A percentile compares a stretch with the other conserved stretches of the same genome.
Evolutionary conservation across 306 rosid genomes (phyloP).

Genomic region (Albizia julibrissin): DNA sequence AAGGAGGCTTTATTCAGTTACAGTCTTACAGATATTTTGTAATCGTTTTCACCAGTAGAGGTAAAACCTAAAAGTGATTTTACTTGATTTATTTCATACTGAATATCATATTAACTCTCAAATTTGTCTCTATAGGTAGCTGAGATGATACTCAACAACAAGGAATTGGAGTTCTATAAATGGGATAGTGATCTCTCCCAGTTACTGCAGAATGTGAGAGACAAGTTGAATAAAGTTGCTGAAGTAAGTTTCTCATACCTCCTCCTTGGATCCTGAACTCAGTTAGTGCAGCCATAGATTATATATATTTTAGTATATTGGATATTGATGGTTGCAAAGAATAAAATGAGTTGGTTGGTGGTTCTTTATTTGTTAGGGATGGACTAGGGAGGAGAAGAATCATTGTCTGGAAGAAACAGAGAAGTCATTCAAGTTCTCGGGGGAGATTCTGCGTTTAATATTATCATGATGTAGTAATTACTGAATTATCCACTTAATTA

Average conservation of each 20-base stretch:
- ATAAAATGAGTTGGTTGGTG: background rate
- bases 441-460: constrained; percentile 92
- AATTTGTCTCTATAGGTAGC: constrained; percentile 52
- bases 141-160: constrained; percentile 65
- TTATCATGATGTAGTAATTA: constrained; percentile 49
- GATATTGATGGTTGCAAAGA: background rate
- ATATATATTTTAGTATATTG: too few relatives aligned
- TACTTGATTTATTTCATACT: background rate
- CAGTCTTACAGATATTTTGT: background rate
- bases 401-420: constrained; percentile 96
- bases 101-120: background rate
- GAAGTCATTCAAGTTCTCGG: constrained; percentile 84
- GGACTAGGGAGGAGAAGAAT: constrained; percentile 95
- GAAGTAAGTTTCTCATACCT: constrained; percentile 51
- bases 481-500: constrained; percentile 10
- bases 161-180: constrained; percentile 84
- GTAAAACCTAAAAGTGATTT: constrained; percentile 6
- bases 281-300: too few relatives aligned
- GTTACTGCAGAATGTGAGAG: constrained; percentile 86
- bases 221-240: constrained; percentile 85
- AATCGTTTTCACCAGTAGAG: background rate
- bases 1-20: constrained; percentile 6
- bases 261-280: background rate
- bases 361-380: constrained; percentile 46
- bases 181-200: constrained; percentile 90